Conservation (phyloP, 2,329 filamentous ascomycete genomes). For the Rhynchosporium secalis region DNA sequence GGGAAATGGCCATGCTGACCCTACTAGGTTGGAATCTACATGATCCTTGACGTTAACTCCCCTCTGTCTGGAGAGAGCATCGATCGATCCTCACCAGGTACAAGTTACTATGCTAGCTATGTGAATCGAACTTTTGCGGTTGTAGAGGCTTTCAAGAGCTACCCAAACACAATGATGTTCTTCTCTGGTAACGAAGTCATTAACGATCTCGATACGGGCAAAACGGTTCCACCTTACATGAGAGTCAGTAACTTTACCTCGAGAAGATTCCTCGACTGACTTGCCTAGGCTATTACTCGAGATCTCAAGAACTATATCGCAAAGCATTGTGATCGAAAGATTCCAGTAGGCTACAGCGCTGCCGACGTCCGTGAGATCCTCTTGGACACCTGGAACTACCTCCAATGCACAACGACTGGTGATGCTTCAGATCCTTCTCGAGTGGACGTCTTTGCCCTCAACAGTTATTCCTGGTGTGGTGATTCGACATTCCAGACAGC, state of each 20-base stretch:
- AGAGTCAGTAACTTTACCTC: slow-evolving; percentile 41
- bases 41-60: slow-evolving; percentile 69
- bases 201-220: slow-evolving; percentile 61
- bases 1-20: slow-evolving; percentile 20
- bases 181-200: slow-evolving; percentile 82
- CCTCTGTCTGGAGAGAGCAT: slow-evolving; percentile 60
- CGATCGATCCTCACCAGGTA: slow-evolving; percentile 55
- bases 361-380: slow-evolving; percentile 75
- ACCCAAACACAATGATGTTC: slow-evolving; percentile 69
- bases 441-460: slow-evolving; percentile 75
- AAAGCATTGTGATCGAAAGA: slow-evolving; percentile 64
- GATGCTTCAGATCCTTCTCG: slow-evolving; percentile 60
- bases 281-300: slow-evolving; percentile 66
- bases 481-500: slow-evolving; percentile 62
- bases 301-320: slow-evolving; percentile 81
- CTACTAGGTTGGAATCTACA: slow-evolving; percentile 59
- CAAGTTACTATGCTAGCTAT: slow-evolving; percentile 59
- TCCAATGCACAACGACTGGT: slow-evolving; percentile 61
- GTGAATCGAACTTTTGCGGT: slow-evolving; percentile 67
- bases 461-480: slow-evolving; percentile 74
- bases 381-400: slow-evolving; percentile 73
- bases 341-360: slow-evolving; percentile 79
- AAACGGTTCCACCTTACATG: slow-evolving; percentile 65
- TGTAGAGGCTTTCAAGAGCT: slow-evolving; percentile 66
- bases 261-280: slow-evolving; percentile 18